These are phyloP conservation scores for Globisporangium nunn DNA, from an alignment of 352 stramenopile species.

Conservation along the genomic window DNA sequence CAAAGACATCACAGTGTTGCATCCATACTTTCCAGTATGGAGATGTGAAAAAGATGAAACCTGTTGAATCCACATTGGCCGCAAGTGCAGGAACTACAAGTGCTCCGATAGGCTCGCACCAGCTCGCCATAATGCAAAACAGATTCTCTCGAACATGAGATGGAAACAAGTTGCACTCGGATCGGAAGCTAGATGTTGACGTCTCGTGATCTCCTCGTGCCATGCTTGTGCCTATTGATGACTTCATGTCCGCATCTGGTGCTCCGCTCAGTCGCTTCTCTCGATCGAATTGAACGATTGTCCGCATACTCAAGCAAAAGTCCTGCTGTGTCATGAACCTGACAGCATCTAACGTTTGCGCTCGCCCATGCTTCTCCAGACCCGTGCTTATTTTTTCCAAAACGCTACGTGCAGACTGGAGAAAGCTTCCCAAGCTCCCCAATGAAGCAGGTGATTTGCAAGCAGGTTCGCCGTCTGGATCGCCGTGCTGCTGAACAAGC, in stretches of 20 bases:
- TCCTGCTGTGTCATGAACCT: constrained; percentile 63
- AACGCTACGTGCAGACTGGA: constrained; percentile 14
- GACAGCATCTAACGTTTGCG: neutral
- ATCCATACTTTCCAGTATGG: constrained; percentile 30
- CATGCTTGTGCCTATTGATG: neutral
- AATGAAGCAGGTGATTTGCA: neutral
- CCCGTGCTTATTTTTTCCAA: constrained; percentile 19
- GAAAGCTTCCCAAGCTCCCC: constrained; percentile 8
- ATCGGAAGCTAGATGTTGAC: neutral
- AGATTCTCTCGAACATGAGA: constrained; percentile 13
- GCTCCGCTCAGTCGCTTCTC: neutral
- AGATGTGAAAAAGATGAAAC: constrained; percentile 22
- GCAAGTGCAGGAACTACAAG: constrained; percentile 22
- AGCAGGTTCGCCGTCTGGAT: neutral
- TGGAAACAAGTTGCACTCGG: constrained; percentile 1
- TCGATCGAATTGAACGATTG: constrained; percentile 7
- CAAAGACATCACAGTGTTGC: constrained; percentile 37
- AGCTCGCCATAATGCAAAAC: constrained; percentile 31
- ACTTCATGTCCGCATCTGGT: neutral
- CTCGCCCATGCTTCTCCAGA: constrained; percentile 13
- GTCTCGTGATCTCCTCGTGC: neutral
- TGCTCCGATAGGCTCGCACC: constrained; percentile 35
- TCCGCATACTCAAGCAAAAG: constrained; percentile 33
- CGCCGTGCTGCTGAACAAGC: neutral
- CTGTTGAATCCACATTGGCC: constrained; percentile 14